A percentile compares a stretch with the other conserved stretches of the same genome.
Conservation (phyloP, 2,329 filamentous ascomycete genomes). For the Phyllosticta ampelicida region DNA sequence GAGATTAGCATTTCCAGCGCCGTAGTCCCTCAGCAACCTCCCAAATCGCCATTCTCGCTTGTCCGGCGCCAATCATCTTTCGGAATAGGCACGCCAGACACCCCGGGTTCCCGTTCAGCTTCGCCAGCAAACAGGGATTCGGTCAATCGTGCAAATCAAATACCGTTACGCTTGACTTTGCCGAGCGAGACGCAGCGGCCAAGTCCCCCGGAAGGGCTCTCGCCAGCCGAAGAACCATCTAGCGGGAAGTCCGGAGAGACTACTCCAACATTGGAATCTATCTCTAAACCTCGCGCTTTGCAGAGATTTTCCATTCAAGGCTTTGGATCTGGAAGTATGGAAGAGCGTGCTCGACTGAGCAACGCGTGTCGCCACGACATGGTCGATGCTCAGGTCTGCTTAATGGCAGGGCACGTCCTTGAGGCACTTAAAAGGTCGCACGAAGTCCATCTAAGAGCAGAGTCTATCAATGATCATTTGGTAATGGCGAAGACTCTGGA, state of each 20-base stretch:
- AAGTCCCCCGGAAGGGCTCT: constrained; percentile 40
- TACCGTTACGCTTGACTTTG: not conserved
- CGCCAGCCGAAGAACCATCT: constrained; percentile 11
- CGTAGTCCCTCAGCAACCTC: not conserved
- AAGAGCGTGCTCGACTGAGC: constrained; percentile 73
- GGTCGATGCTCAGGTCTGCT: constrained; percentile 55
- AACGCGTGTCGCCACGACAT: constrained; percentile 67
- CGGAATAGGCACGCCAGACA: not conserved
- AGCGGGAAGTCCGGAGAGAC: constrained; percentile 7
- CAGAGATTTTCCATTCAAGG: constrained; percentile 54
- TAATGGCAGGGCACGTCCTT: constrained; percentile 81
- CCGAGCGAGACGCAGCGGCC: constrained; percentile 19
- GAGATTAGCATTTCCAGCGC: constrained; percentile 48
- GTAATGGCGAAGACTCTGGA: constrained; percentile 97
- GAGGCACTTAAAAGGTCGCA: constrained; percentile 76
- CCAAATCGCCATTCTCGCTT: constrained; percentile 6
- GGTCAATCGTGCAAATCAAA: not conserved
- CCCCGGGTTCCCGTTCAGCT: not conserved
- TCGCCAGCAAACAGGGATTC: constrained; percentile 6
- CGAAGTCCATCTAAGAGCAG: constrained; percentile 67
- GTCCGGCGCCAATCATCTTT: constrained; percentile 6
- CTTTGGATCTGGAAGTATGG: constrained; percentile 52
- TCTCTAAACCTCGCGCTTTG: constrained; percentile 37
- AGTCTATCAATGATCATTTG: constrained; percentile 77
- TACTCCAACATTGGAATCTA: constrained; percentile 19